Base-by-base conservation (phyloP, 169 alveolate genomes). In the Plasmodium relictum region DNA sequence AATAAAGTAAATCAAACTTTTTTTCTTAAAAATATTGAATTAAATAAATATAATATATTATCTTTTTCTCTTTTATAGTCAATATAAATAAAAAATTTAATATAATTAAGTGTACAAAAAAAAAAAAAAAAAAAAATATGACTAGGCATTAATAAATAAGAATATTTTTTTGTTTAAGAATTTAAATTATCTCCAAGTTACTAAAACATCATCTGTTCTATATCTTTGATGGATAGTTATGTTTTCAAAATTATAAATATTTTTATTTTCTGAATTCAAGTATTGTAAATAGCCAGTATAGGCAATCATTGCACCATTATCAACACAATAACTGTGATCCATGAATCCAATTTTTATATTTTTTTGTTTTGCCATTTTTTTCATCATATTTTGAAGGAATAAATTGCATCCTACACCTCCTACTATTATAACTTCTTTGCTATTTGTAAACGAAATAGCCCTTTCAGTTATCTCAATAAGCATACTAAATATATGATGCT, bases 391-490 rank as follows among this genome's bases (percentile, higher is more conserved):
- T 91, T 98, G 98, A 45, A 98, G 95, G 61, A 99, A 95, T 50
- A 96, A 93, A 95, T 98, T 98, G 88, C 99, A 98, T 14, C 99
- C 99, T 3, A 98, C 99, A 16, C 99, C 99, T 48, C 99, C 99
- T 20, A 98, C 99, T 26, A 98, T 95, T 48, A 98, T 87, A 7
- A 98, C 99, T 72, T 97, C 98, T 58, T 96, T 96, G 48, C 99
- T 96, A 70, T 96, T 95, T 50, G 98, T 96, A 88, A 98, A 98
- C 50, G 99, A 97, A 99, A 98, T 98, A 12, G 99, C 99, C 78
- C 99, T 95, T 91, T 98, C 99, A 0, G 99, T 97, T 31, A 97
- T 98, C 91, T 98, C 99, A 18, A 98, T 94, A n/a, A 98, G 94
- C 99, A 98, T 98, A 18, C 99, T 98, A 91, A 98, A 98, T 44